These are phyloP conservation scores for Aspergillus eucalypticola DNA, from an alignment of 2,329 filamentous ascomycete species.

Conservation along the genomic window DNA sequence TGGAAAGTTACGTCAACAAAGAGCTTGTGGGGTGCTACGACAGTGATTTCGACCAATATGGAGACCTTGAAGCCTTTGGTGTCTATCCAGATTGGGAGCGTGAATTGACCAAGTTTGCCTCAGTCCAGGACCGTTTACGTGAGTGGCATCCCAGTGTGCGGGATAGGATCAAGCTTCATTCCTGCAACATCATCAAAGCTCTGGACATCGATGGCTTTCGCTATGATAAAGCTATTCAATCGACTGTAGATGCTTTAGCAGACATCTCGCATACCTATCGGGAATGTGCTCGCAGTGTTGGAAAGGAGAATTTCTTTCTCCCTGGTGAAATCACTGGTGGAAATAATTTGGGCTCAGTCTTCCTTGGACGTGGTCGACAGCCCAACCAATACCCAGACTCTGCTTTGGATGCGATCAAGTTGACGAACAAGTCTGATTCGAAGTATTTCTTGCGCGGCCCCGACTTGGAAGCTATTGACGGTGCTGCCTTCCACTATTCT, in stretches of 20 bases:
- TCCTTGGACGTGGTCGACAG: slow-evolving; percentile 63
- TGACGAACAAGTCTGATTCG: slow-evolving; percentile 47
- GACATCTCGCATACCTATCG: slow-evolving; percentile 60
- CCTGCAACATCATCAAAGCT: slow-evolving; percentile 62
- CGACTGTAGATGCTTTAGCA: slow-evolving; percentile 62
- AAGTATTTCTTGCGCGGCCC: slow-evolving; percentile 55
- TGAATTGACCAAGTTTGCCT: slow-evolving; percentile 66
- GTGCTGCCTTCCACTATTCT: slow-evolving; percentile 64
- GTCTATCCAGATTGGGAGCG: slow-evolving; percentile 64
- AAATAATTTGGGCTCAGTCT: slow-evolving; percentile 61
- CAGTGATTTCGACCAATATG: slow-evolving; percentile 67
- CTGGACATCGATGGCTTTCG: slow-evolving; percentile 69
- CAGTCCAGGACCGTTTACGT: slow-evolving; percentile 66
- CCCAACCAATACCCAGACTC: slow-evolving; percentile 54
- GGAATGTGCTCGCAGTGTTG: slow-evolving; percentile 56
- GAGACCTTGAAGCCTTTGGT: slow-evolving; percentile 64
- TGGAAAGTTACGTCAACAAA: slow-evolving; percentile 49
- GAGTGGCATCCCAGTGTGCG: slow-evolving; percentile 63
- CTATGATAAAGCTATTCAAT: slow-evolving; percentile 67
- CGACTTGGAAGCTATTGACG: slow-evolving; percentile 58
- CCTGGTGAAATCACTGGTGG: slow-evolving; percentile 65
- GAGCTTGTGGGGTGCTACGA: slow-evolving; percentile 59
- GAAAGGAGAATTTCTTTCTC: slow-evolving; percentile 65
- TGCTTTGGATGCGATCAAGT: slow-evolving; percentile 50
- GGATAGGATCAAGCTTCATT: slow-evolving; percentile 60